Base-by-base conservation (phyloP, 441 rosid species). In the Brassica balearica region DNA sequence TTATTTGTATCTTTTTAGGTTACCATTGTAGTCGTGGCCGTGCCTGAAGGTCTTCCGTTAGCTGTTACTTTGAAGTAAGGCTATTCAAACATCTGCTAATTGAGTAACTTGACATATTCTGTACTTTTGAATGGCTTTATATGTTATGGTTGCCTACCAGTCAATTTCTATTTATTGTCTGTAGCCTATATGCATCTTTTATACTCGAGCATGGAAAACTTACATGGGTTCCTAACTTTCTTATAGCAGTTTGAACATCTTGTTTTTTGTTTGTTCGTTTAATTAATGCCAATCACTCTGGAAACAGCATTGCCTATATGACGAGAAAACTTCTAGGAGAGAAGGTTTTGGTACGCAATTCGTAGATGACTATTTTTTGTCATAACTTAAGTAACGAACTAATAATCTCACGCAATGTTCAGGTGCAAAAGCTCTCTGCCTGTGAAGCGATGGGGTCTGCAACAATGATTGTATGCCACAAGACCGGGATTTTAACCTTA, bases 351-450 rank as follows among this genome's bases (percentile, higher is more conserved):
- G 65, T 60, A 60, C 34, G 34, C 65, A 60, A 60, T 34, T 23
- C 34, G 3, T 60, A 11, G 3, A 60, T 23, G 65, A 60, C 34
- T 60, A 23, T 14, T 60, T 23, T 9, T 23, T 25, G 15, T 60
- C 34, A 60, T 23, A 23, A 1, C 2, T 60, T 60, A 4, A 60
- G 2, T 11, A 60, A 60, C 15, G 34, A 5, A 23, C 1, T 23
- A 60, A 60, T 5, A 60, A 60, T 23, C 34, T 23, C 65, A 23
- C 34, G 34, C 34, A 1, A 60, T 60, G 65, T 60, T 60, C 65
- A 60, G 65, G 65, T 60, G 34, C 65, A 60, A 60, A 60, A 60
- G 65, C 34, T 60, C 34, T 23, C 65, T 60, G 65, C 65, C 34
- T 60, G 65, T 23, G 65, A 60, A 60, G 34, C 65, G 17, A 60